These are phyloP conservation scores for Ceratorhiza oryzae-sativae DNA, from an alignment of 1,284 basidiomycete species.

Conservation along the genomic window DNA sequence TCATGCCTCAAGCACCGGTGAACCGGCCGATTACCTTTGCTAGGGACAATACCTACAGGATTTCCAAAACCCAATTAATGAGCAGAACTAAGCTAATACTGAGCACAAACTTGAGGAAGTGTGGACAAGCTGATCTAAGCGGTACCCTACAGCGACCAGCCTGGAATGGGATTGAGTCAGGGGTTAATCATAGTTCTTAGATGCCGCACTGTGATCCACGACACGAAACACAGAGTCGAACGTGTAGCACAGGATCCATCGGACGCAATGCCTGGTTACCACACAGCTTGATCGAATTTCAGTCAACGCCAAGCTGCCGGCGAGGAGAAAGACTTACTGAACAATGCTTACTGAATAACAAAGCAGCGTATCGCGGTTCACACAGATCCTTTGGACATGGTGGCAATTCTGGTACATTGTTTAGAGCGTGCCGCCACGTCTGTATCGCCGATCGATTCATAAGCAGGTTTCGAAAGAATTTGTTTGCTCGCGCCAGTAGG, in stretches of 20 bases:
- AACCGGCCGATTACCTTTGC: background rate
- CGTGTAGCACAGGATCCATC: constrained; percentile 14
- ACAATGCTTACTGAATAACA: constrained; percentile 30
- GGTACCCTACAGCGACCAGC: background rate
- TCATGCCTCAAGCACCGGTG: constrained; percentile 11
- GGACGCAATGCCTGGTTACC: background rate
- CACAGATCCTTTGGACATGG: constrained; percentile 34
- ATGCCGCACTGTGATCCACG: constrained; percentile 1
- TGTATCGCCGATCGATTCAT: constrained; percentile 15
- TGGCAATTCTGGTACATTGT: background rate
- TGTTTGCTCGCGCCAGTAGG: constrained; percentile 27
- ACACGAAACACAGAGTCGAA: constrained; percentile 12
- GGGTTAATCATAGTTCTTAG: background rate
- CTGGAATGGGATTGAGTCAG: background rate
- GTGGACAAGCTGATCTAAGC: background rate
- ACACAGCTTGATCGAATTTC: background rate
- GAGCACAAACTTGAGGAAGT: background rate
- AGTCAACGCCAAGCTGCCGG: too few relatives aligned
- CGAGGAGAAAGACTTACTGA: constrained; percentile 4
- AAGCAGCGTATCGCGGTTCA: constrained; percentile 25
- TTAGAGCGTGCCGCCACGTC: constrained; percentile 20
- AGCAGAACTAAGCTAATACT: background rate
- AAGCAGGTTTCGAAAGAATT: constrained; percentile 12
- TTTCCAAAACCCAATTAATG: background rate
- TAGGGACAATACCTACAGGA: background rate